Percentiles rank a stretch among this genome's conserved stretches.
phyloP scores from a whole-genome alignment of 441 rosid genomes.

The Arabidopsis lyrata region DNA sequence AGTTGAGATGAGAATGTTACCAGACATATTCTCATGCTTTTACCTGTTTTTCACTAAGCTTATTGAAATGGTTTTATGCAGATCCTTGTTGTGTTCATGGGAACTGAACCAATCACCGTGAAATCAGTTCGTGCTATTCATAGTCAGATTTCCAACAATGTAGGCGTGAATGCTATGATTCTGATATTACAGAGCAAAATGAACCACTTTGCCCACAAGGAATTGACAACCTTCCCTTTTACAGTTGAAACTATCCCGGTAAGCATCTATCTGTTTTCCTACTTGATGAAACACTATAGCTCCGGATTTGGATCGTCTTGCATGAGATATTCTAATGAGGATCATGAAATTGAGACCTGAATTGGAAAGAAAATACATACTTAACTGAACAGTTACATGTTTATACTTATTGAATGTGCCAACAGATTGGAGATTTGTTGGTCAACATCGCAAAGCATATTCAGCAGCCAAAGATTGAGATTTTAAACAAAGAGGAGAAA shows the following conservation, averaged over 20 bases:
- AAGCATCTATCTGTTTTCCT: slow-evolving; percentile 24
- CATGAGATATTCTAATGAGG: background rate
- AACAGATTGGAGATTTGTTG: slow-evolving; percentile 63
- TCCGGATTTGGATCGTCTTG: background rate
- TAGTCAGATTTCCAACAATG: slow-evolving; percentile 45
- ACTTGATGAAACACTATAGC: background rate
- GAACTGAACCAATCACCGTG: slow-evolving; percentile 49
- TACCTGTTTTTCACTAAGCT: slow-evolving; percentile 9
- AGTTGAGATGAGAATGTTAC: slow-evolving; percentile 19
- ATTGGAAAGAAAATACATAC: slow-evolving; percentile 17
- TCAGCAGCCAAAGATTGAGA: slow-evolving; percentile 53
- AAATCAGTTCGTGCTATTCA: slow-evolving; percentile 38
- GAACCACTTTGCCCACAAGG: slow-evolving; percentile 54
- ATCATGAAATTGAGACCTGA: slow-evolving; percentile 21
- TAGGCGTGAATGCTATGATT: slow-evolving; percentile 51
- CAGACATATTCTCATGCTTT: slow-evolving; percentile 2
- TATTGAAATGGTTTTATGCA: slow-evolving; percentile 38
- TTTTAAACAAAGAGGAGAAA: slow-evolving; percentile 54
- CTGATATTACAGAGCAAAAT: slow-evolving; percentile 61
- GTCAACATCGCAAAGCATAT: slow-evolving; percentile 62
- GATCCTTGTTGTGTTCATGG: slow-evolving; percentile 62
- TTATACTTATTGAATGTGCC: slow-evolving; percentile 19
- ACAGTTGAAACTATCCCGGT: slow-evolving; percentile 61
- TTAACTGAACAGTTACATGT: slow-evolving; percentile 9
- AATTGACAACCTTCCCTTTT: slow-evolving; percentile 46